Conservation (phyloP, 2,329 filamentous ascomycete genomes). For the Aspergillus sp. region DNA sequence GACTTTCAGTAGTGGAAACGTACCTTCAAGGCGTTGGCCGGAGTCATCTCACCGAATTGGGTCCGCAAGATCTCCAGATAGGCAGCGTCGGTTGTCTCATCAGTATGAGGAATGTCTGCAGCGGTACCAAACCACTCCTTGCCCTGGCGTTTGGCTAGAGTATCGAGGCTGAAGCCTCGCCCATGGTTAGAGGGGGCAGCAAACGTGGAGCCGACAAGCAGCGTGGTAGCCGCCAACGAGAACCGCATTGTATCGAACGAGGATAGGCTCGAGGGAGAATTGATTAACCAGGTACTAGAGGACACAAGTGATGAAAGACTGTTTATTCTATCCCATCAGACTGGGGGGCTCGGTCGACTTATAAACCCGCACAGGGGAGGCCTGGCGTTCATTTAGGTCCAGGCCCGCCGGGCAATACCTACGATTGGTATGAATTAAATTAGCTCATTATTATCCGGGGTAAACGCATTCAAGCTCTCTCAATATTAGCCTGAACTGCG, state of each 20-base stretch:
- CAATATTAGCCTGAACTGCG: neutral
- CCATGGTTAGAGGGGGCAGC: neutral
- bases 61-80: conserved; percentile 55
- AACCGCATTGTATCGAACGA: neutral
- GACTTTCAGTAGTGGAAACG: neutral
- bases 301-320: too few species aligned
- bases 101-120: conserved; percentile 49
- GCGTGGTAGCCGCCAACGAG: neutral
- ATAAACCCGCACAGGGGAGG: neutral
- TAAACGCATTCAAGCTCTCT: neutral
- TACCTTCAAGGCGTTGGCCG: conserved; percentile 57
- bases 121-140: conserved; percentile 56
- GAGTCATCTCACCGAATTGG: conserved; percentile 64
- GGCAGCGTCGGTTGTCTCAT: conserved; percentile 48
- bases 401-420: too few species aligned
- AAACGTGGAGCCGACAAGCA: neutral
- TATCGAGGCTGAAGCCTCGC: conserved; percentile 39
- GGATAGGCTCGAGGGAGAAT: too few species aligned
- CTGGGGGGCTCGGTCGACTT: neutral
- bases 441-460: neutral
- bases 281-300: too few species aligned
- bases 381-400: too few species aligned
- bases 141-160: conserved; percentile 54
- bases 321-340: neutral
- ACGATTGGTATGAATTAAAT: neutral